phyloP scores from a whole-genome alignment of 2,329 filamentous ascomycete genomes.

The Fusarium sp. region DNA sequence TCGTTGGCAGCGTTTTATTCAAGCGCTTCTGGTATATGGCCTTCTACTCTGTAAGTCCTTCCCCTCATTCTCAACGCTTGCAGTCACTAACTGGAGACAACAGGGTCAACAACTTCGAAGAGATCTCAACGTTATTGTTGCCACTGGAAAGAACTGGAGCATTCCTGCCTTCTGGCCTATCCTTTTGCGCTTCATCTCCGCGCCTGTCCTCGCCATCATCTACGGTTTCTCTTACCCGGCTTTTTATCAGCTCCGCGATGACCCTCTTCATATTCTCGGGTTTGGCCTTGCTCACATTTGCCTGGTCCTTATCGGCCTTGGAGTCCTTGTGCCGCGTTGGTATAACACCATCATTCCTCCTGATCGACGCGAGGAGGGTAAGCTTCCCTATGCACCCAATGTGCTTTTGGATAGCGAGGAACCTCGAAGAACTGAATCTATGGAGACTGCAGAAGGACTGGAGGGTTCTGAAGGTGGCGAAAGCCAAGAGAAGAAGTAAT shows the following conservation, averaged over 20 bases:
- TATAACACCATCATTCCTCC: slow-evolving; percentile 64
- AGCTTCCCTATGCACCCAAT: slow-evolving; percentile 44
- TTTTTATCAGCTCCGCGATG: slow-evolving; percentile 60
- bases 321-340: slow-evolving; percentile 65
- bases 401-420: slow-evolving; percentile 35
- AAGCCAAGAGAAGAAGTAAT: slow-evolving; percentile 28
- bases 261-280: slow-evolving; percentile 63
- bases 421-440: slow-evolving; percentile 24
- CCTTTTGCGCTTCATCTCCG: slow-evolving; percentile 62
- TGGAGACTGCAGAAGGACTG: slow-evolving; percentile 26
- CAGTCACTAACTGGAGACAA: slow-evolving; percentile 11
- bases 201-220: slow-evolving; percentile 62
- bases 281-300: slow-evolving; percentile 61
- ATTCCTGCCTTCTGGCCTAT: slow-evolving; percentile 64
- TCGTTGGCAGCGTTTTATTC: slow-evolving; percentile 55
- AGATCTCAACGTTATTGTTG: slow-evolving; percentile 66
- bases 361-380: slow-evolving; percentile 59
- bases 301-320: slow-evolving; percentile 59
- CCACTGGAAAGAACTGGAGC: slow-evolving; percentile 65
- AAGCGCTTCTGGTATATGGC: slow-evolving; percentile 63
- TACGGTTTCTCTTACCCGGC: slow-evolving; percentile 64
- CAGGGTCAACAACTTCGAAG: slow-evolving; percentile 67
- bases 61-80: neutral
- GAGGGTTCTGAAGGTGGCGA: slow-evolving; percentile 17
- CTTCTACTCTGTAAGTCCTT: slow-evolving; percentile 65